These are phyloP conservation scores for Tuber indicum DNA, from an alignment of 495 filamentous ascomycete genomes.

Conservation along the genomic window DNA sequence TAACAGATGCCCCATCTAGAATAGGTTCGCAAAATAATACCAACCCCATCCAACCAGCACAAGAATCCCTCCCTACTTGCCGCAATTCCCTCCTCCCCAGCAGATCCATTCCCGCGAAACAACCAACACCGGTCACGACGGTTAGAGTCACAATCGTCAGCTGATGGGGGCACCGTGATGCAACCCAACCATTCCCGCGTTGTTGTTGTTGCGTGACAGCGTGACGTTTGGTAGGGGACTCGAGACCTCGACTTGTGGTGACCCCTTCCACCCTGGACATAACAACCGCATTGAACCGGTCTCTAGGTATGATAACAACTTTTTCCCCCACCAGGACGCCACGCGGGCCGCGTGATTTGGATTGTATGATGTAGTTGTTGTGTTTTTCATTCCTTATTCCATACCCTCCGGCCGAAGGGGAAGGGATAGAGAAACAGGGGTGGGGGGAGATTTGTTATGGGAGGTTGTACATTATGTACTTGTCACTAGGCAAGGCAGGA, in stretches of 20 bases:
- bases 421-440: conserved; percentile 1
- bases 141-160: not conserved
- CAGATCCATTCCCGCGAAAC: not conserved
- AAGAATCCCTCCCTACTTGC: not conserved
- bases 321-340: not conserved
- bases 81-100: too few species aligned
- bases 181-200: not conserved
- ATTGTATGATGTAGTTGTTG: not conserved
- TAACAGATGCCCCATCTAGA: not conserved
- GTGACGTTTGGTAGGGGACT: not conserved
- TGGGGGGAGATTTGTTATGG: not conserved
- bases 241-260: not conserved
- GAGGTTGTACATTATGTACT: not conserved
- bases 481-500: not conserved
- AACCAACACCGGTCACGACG: not conserved
- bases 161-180: not conserved
- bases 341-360: not conserved
- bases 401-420: not conserved
- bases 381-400: not conserved
- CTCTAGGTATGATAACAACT: not conserved
- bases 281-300: not conserved
- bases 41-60: not conserved
- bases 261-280: not conserved
- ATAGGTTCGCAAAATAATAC: not conserved
- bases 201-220: conserved; percentile 1